phyloP scores from a whole-genome alignment of 169 alveolate species.

The Blepharisma undulans region DNA sequence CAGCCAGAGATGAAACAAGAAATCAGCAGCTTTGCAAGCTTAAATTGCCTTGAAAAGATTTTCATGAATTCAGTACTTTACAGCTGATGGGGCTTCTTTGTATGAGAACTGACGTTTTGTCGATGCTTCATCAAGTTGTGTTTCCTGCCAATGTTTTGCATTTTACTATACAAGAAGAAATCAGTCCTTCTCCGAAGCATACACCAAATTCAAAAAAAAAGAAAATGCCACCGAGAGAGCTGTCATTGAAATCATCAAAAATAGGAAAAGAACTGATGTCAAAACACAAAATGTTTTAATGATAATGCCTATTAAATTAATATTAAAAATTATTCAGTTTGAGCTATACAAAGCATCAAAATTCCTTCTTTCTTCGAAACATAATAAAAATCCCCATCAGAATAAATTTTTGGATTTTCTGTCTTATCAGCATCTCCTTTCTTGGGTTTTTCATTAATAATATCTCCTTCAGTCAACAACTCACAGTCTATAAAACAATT shows the following conservation, averaged over 20 bases:
- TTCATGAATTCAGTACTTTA: neutral
- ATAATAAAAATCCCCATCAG: neutral
- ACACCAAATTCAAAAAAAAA: neutral
- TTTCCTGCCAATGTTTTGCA: conserved; percentile 32
- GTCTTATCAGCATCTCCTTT: neutral
- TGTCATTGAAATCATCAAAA: neutral
- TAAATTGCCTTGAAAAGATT: conserved; percentile 10
- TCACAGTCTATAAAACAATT: neutral
- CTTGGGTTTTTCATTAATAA: neutral
- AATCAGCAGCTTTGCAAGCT: neutral
- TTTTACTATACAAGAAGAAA: neutral
- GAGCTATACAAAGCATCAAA: neutral
- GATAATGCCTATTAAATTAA: neutral
- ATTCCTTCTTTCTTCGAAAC: neutral
- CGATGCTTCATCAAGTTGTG: neutral
- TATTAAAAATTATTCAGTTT: neutral
- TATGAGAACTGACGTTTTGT: neutral
- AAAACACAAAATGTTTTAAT: neutral
- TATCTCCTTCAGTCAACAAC: neutral
- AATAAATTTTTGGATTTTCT: neutral
- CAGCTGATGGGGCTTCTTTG: conserved; percentile 33
- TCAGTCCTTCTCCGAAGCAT: neutral
- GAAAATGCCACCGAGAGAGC: neutral
- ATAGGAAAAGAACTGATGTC: neutral
- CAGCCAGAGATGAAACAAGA: conserved; percentile 24